These are phyloP conservation scores for Puccinia horiana DNA, from an alignment of 1,284 basidiomycete species.

Conservation along the genomic window DNA sequence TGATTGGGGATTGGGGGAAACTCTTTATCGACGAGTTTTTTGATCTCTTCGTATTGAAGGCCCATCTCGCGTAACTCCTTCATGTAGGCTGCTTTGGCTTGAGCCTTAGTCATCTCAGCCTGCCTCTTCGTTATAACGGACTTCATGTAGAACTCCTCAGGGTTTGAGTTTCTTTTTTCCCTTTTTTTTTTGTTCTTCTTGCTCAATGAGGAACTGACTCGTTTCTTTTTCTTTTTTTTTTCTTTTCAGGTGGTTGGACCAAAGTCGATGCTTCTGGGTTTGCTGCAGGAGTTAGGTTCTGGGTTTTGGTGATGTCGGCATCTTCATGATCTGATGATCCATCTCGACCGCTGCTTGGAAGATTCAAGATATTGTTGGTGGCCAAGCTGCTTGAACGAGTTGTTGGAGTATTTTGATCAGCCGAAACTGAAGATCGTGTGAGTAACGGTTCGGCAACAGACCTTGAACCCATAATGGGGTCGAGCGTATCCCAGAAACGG, in stretches of 20 bases:
- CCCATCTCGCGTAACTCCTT: background rate
- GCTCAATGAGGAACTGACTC: background rate
- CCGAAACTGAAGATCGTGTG: too few relatives aligned
- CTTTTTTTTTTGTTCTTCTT: background rate
- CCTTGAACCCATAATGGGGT: too few relatives aligned
- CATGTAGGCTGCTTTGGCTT: background rate
- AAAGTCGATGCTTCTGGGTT: background rate
- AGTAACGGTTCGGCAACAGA: too few relatives aligned
- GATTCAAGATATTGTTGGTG: background rate
- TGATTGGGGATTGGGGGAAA: background rate
- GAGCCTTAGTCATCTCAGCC: constrained; percentile 8
- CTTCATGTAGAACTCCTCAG: background rate
- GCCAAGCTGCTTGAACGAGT: too few relatives aligned
- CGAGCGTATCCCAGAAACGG: too few relatives aligned
- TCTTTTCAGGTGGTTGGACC: background rate
- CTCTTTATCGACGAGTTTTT: background rate
- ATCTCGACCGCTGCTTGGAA: background rate
- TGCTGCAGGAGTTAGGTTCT: background rate
- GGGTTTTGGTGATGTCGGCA: background rate
- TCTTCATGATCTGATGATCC: background rate
- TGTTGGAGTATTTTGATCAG: too few relatives aligned
- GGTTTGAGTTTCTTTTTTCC: background rate
- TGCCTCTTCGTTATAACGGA: background rate
- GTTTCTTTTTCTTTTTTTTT: background rate
- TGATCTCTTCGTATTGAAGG: background rate